Base-by-base conservation (phyloP, 1,284 basidiomycete genomes). In the Phellopilus nigrolimitatus region DNA sequence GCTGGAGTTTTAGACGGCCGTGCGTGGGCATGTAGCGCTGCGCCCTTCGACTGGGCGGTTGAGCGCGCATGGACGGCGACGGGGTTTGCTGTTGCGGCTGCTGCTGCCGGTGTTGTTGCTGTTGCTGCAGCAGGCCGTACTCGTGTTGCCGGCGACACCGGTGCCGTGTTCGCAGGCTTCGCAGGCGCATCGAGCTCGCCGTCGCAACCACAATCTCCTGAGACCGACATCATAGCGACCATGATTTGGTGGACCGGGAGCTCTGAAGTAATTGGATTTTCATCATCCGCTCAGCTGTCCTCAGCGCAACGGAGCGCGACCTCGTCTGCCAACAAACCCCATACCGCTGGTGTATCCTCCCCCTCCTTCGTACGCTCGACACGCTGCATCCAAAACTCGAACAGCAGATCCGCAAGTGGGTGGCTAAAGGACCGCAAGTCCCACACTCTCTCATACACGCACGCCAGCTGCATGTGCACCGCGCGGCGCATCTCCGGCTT, bases 371-470 rank as follows among this genome's bases (percentile, higher is more conserved):
- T 67, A n/a, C 64, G 65, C 8, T 54, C 46, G 7, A 72, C 63
- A 38, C 71, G 70, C 15, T 65, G 66, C 57, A 68, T 67, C 66
- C 79, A 80, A 57, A 78, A 76, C 42, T 71, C 68, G 59, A 77
- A 73, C 0, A 87, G 73, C 21, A 85, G 63, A 44, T 77, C 71
- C 3, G 78, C 81, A 12, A 89, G 68, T 0, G 79, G 76, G 46
- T 72, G 74, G 62, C n/a, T n/a, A n/a, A 88, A 87, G 4, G 65
- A 65, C 13, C 74, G 75, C 70, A 88, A 83, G 57, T 88, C 87
- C 58, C 75, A 78, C 27, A 89, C 73, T 34, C 75, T 76, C 13
- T 79, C 74, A 60, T 84, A 85, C 0, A 80, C 78, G 8, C 63
- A 64, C 44, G 78, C 69, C 24, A 89, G 67, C 4, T 75, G 70